Base-by-base conservation (phyloP, 2,329 filamentous ascomycete genomes). In the Fusarium irregulare region DNA sequence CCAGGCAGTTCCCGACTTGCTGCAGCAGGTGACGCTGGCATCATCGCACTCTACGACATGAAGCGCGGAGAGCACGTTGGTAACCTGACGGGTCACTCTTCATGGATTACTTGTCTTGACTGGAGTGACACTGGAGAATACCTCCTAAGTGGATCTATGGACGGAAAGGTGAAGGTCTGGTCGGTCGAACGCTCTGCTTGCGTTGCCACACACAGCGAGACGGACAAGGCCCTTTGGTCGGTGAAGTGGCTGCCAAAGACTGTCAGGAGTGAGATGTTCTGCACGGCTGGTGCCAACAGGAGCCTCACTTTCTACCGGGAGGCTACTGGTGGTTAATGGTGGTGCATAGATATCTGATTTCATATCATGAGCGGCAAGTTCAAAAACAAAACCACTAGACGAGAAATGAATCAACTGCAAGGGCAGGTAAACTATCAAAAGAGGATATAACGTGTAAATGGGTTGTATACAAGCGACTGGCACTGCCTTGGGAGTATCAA, bases 121-220 rank as follows among this genome's bases (percentile, higher is more conserved):
- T 99, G 95, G 93, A 98, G 91, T 78, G 89, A 93, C 76, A 97
- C 92, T 7, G 96, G 96, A 49, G 95, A 98, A 81, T 97, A 93
- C 79, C 83, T 99, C 14, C 85, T 98, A 4, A 97, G 92, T 76
- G 93, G 93, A 49, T 90, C 92, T 3, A 93, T 97, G 79, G 94
- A 98, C 77, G 95, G 96, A 40, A 98, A 97, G 80, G 93, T 92
- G 65, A 98, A 97, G 81, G 92, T 98, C 30, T 99, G 96, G 96
- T 95, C 93, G 30, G 88, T 98, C 63, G 94, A 97, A 75, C 88
- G 90, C 34, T 88, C 89, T 60, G 86, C 86, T 7, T 98, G 96
- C 77, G 96, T 99, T 46, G 94, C 95, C 14, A 99, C 96, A 12
- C 93, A 97, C 78, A 94, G 91, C 61, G 94, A 98, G 82, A 94